Base-by-base conservation (phyloP, 2,329 filamentous ascomycete genomes). In the Paecilomyces niveus region DNA sequence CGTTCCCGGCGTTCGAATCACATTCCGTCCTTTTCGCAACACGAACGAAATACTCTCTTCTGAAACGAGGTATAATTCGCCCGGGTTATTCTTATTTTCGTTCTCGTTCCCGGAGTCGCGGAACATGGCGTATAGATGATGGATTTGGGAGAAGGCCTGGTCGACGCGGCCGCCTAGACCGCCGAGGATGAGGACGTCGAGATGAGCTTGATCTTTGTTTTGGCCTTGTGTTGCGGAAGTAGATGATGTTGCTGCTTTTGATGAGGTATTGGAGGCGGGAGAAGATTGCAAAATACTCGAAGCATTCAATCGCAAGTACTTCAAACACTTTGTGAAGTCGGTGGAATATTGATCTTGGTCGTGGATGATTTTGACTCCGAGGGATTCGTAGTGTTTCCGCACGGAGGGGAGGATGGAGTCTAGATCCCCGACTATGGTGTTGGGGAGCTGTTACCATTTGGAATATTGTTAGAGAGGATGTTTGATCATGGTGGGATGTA, bases 101-200 rank as follows among this genome's bases (percentile, higher is more conserved):
- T 62, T 33, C 24, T 31, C 18, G 21, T 31, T 39, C 11, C 35
- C 35, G 3, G 9, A 55, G 54, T 18, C 55, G 58, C 15, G 57
- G 4, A 64, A 70, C 64, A 73, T 81, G 59, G 78, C 75, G 58
- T 82, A 92, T 53, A 97, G 81, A 70, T 97, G 90, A 71, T 96
- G 90, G 56, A 99, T 82, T 67, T 96, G 87, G 58, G 90, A 92
- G 54, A 99, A 82, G 1, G 89, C 93, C 72, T 99, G 94, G 73
- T 99, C 94, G 15, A 97, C 89, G 31, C 94, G 86, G 6, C 94
- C 94, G 51, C 90, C 91, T 0, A 97, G 82, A 1, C 92, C 91
- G 49, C 93, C 92, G 6, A 97, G 77, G 39, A 89, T 86, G 11
- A 96, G 80, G n/a, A 96, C 85, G 67, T 93, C 83, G 54, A 82